Evolutionary conservation across 1,139 yeast species (phyloP).

Genomic region (Candida smagusa): DNA sequence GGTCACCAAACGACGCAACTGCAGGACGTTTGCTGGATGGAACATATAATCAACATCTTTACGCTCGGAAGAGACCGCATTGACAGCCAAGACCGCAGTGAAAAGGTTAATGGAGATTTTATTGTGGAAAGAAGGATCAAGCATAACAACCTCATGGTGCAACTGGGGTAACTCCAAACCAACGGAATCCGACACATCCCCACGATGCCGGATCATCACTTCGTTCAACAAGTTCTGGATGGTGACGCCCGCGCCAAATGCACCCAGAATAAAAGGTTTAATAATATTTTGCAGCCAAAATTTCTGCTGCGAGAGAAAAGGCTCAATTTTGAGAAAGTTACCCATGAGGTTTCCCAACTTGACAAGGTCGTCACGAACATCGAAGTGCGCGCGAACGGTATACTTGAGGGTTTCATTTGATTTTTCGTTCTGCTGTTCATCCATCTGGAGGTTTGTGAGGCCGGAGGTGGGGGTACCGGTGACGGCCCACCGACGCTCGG

Average conservation of each 20-base stretch:
- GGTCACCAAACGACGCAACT: slow-evolving; percentile 53
- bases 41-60: slow-evolving; percentile 69
- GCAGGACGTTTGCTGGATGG: slow-evolving; percentile 53
- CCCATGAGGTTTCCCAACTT: slow-evolving; percentile 52
- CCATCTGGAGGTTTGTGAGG: slow-evolving; percentile 55
- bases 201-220: slow-evolving; percentile 54
- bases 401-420: slow-evolving; percentile 34
- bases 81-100: slow-evolving; percentile 64
- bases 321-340: slow-evolving; percentile 57
- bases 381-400: slow-evolving; percentile 31
- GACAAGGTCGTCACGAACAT: slow-evolving; percentile 46
- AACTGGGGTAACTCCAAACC: slow-evolving; percentile 48
- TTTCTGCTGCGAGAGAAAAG: slow-evolving; percentile 47
- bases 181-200: slow-evolving; percentile 33
- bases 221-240: slow-evolving; percentile 41
- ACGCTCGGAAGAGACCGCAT: slow-evolving; percentile 71
- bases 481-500: slow-evolving; percentile 70
- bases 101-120: slow-evolving; percentile 59
- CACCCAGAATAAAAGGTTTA: slow-evolving; percentile 41
- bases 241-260: slow-evolving; percentile 39
- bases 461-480: slow-evolving; percentile 78
- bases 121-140: slow-evolving; percentile 62
- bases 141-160: slow-evolving; percentile 53
- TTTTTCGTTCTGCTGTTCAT: slow-evolving; percentile 35
- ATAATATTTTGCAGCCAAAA: slow-evolving; percentile 48